These are phyloP conservation scores for Bremia lactucae DNA, from an alignment of 352 stramenopile genomes.

Conservation along the genomic window DNA sequence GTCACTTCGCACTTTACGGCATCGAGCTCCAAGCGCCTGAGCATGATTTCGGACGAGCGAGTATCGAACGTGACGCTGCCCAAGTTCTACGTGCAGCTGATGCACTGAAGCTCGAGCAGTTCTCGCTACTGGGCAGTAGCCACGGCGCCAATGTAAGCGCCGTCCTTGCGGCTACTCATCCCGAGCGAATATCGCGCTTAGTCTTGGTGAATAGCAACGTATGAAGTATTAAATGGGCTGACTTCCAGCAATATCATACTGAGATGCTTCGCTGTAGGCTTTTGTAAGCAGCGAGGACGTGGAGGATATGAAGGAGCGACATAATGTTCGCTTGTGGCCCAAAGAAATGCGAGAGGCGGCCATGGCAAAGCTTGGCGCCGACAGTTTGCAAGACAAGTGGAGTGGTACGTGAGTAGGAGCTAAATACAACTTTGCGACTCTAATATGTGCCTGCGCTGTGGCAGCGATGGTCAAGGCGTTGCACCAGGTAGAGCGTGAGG, in stretches of 20 bases:
- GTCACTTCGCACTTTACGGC: constrained; percentile 49
- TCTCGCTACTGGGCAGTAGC: constrained; percentile 65
- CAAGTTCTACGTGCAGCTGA: constrained; percentile 58
- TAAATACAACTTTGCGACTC: background rate
- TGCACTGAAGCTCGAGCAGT: constrained; percentile 46
- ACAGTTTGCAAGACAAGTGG: constrained; percentile 49
- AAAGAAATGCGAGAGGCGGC: constrained; percentile 32
- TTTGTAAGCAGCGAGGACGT: constrained; percentile 68
- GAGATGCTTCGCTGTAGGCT: constrained; percentile 25
- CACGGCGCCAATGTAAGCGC: constrained; percentile 65
- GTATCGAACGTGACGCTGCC: constrained; percentile 61
- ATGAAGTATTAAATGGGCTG: constrained; percentile 7
- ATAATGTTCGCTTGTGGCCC: constrained; percentile 47
- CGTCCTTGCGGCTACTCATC: constrained; percentile 56
- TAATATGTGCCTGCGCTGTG: constrained; percentile 1
- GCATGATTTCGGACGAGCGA: constrained; percentile 36
- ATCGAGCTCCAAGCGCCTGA: constrained; percentile 46
- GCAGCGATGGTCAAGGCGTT: constrained; percentile 49
- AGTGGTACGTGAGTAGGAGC: constrained; percentile 13
- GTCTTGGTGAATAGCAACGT: constrained; percentile 77
- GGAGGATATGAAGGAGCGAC: constrained; percentile 38
- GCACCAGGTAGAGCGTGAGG: constrained; percentile 34
- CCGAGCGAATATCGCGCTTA: constrained; percentile 54
- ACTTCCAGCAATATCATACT: constrained; percentile 5
- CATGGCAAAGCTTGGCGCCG: constrained; percentile 40